Percentiles rank a stretch among this genome's conserved stretches.
These are phyloP conservation scores for Ophiostoma australiae DNA, from an alignment of 2,329 filamentous ascomycete species.

Conservation along the genomic window DNA sequence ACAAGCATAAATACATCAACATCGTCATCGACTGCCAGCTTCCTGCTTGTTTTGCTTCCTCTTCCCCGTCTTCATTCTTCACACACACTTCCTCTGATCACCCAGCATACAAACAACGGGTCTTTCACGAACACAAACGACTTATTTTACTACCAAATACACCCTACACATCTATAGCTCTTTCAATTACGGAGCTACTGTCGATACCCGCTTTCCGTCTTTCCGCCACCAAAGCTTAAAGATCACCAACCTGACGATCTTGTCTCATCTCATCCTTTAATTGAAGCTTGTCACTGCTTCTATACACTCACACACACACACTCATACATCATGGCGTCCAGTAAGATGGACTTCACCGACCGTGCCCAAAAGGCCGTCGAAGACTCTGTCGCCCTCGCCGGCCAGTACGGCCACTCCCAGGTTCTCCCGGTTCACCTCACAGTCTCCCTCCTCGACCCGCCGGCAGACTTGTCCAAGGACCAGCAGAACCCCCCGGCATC, in stretches of 20 bases:
- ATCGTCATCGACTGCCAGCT: conserved; percentile 10
- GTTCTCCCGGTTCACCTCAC: conserved; percentile 86
- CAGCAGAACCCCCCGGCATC: conserved; percentile 69
- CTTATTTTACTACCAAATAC: background rate
- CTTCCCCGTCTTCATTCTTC: background rate
- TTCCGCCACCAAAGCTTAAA: background rate
- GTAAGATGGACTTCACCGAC: conserved; percentile 88
- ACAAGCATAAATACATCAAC: conserved; percentile 19
- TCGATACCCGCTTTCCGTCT: background rate
- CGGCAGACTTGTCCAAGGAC: conserved; percentile 71
- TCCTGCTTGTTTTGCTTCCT: background rate
- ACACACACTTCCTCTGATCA: background rate
- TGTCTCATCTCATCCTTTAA: background rate
- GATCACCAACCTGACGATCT: conserved; percentile 8
- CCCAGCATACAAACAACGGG: background rate
- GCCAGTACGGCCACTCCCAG: conserved; percentile 87
- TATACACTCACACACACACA: conserved; percentile 25
- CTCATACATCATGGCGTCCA: conserved; percentile 51
- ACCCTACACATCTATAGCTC: background rate
- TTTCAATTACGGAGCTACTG: background rate
- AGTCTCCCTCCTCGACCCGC: conserved; percentile 71
- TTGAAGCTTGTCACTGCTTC: background rate
- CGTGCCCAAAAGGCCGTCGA: conserved; percentile 82
- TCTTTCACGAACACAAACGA: conserved; percentile 9
- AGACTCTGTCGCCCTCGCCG: conserved; percentile 80